These are phyloP conservation scores for Copromyces sp. DNA, from an alignment of 495 filamentous ascomycete species.

Conservation along the genomic window DNA sequence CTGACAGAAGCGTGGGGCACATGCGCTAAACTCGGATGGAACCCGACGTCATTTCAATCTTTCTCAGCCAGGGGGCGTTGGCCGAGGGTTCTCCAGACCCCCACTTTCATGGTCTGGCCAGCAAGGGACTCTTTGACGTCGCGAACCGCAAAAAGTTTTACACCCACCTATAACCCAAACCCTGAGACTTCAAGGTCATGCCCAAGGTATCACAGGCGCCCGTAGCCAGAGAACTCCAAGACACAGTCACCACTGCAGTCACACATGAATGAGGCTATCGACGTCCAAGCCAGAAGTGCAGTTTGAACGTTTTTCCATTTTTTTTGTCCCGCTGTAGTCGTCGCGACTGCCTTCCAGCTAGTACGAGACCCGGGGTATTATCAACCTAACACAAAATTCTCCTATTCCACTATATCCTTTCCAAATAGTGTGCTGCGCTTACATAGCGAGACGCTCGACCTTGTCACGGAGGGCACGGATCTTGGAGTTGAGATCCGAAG, in stretches of 20 bases:
- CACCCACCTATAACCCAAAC: not conserved
- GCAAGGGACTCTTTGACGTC: not conserved
- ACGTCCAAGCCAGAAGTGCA: not conserved
- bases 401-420: not conserved
- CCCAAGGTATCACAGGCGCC: not conserved
- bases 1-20: constrained; percentile 8
- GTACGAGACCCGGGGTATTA: not conserved
- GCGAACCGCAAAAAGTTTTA: not conserved
- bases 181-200: not conserved
- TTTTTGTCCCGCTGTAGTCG: not conserved
- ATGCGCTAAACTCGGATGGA: not conserved
- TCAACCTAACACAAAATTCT: not conserved
- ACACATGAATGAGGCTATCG: not conserved
- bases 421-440: constrained; percentile 18
- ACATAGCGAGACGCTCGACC: constrained; percentile 95
- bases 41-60: constrained; percentile 8
- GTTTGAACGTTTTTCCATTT: not conserved
- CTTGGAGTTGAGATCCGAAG: constrained; percentile 72
- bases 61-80: not conserved
- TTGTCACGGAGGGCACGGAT: constrained; percentile 83
- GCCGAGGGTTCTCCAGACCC: not conserved
- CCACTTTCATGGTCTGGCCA: not conserved
- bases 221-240: not conserved
- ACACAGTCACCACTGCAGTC: not conserved
- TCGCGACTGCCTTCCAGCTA: not conserved